These are phyloP conservation scores for Apophysomyces ossiformis DNA, from an alignment of 371 early-diverging fungal genomes.

Conservation along the genomic window DNA sequence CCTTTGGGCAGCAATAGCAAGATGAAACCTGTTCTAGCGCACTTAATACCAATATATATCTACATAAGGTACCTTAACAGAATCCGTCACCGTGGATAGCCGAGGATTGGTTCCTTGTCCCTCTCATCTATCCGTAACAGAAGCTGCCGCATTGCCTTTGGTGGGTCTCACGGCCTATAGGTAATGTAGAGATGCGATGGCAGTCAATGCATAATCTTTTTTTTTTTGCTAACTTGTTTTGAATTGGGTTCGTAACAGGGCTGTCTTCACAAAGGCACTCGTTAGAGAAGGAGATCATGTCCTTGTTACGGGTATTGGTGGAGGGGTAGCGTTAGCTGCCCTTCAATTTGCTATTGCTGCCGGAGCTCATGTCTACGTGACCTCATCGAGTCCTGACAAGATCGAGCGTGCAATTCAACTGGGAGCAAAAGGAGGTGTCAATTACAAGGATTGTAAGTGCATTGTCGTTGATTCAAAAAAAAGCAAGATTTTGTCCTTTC, in stretches of 20 bases:
- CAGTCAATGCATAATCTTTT: not conserved
- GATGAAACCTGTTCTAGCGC: too few relatives aligned
- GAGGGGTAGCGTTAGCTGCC: slow-evolving; percentile 76
- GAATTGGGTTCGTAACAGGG: slow-evolving; percentile 27
- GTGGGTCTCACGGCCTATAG: slow-evolving; percentile 74
- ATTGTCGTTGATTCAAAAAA: not conserved
- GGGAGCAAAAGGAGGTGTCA: slow-evolving; percentile 75
- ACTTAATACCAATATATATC: not conserved
- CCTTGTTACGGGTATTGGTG: slow-evolving; percentile 77
- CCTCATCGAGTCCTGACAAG: slow-evolving; percentile 68
- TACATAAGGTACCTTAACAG: slow-evolving; percentile 61
- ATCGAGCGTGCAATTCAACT: slow-evolving; percentile 62
- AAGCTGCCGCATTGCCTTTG: slow-evolving; percentile 74
- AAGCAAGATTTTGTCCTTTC: not conserved
- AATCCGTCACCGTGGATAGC: slow-evolving; percentile 53
- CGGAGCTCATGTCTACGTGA: slow-evolving; percentile 76
- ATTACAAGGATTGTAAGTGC: slow-evolving; percentile 66
- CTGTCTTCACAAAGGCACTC: slow-evolving; percentile 62
- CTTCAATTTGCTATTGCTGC: slow-evolving; percentile 70
- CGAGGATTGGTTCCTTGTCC: slow-evolving; percentile 60
- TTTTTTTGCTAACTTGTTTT: too few relatives aligned
- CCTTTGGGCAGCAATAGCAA: too few relatives aligned
- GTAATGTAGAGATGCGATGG: slow-evolving; percentile 19
- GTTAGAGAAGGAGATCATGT: slow-evolving; percentile 63
- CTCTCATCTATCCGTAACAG: slow-evolving; percentile 59